phyloP scores from a whole-genome alignment of 129 eudicot species.

The Lonicera japonica region DNA sequence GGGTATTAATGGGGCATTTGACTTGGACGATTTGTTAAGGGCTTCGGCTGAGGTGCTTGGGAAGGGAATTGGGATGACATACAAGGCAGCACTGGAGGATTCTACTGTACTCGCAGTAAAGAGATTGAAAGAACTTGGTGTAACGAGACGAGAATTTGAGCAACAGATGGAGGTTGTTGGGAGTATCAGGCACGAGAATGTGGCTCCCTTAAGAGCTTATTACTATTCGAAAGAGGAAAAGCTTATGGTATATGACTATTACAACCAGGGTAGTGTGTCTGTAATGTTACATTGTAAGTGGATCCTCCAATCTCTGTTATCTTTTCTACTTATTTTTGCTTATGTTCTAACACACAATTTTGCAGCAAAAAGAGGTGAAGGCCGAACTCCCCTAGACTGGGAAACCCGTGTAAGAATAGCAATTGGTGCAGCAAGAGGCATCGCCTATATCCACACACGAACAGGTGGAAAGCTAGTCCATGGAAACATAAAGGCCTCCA shows the following conservation, averaged over 20 bases:
- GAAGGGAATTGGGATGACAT: constrained; percentile 86
- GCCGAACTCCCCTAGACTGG: constrained; percentile 66
- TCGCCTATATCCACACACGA: constrained; percentile 72
- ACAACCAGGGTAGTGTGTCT: constrained; percentile 70
- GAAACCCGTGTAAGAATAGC: constrained; percentile 66
- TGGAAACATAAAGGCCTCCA: constrained; percentile 86
- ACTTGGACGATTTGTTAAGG: constrained; percentile 82
- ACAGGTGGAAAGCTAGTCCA: constrained; percentile 65
- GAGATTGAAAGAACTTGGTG: constrained; percentile 70
- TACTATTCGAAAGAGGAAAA: constrained; percentile 95
- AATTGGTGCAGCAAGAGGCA: constrained; percentile 78
- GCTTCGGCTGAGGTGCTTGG: constrained; percentile 97
- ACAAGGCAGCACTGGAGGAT: constrained; percentile 91
- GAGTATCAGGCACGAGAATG: constrained; percentile 63
- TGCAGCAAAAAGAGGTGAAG: constrained; percentile 67
- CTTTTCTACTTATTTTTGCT: neutral
- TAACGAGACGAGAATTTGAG: constrained; percentile 71
- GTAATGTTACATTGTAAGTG: constrained; percentile 71
- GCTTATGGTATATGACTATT: constrained; percentile 84
- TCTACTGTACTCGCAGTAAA: constrained; percentile 68
- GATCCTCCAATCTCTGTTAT: neutral
- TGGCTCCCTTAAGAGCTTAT: constrained; percentile 76
- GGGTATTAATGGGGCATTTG: constrained; percentile 71
- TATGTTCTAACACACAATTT: constrained; percentile 2
- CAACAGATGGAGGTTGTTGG: constrained; percentile 90